phyloP scores from a whole-genome alignment of 2,329 filamentous ascomycete genomes.

The Aspergillus sergii region DNA sequence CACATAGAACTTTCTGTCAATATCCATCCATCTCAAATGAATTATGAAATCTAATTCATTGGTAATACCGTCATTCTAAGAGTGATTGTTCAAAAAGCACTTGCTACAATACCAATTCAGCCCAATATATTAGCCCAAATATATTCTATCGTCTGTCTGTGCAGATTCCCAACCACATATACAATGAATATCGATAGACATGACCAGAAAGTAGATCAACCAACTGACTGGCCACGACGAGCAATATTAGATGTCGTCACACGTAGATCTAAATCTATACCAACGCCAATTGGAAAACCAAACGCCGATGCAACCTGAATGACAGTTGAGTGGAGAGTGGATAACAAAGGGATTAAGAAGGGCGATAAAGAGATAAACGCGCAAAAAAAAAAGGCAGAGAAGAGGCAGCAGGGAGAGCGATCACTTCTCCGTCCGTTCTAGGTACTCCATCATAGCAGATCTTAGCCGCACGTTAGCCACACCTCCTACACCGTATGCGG shows the following conservation, averaged over 20 bases:
- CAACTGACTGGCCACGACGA: not conserved
- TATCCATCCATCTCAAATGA: not conserved
- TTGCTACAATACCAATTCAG: not conserved
- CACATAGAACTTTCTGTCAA: not conserved
- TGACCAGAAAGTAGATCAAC: not conserved
- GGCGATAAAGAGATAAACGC: not conserved
- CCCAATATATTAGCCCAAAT: not conserved
- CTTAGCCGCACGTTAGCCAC: conserved; percentile 80
- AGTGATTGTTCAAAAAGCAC: not conserved
- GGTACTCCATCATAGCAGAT: conserved; percentile 64
- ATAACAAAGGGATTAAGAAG: not conserved
- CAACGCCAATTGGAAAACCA: not conserved
- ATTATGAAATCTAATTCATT: not conserved
- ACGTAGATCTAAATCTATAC: conserved; percentile 3
- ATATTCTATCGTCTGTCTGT: not conserved
- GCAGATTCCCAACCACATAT: not conserved
- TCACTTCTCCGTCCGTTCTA: conserved; percentile 49
- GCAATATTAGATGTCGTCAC: conserved; percentile 1
- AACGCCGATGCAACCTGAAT: not conserved
- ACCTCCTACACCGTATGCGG: conserved; percentile 85
- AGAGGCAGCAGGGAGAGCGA: not conserved
- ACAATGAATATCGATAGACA: not conserved
- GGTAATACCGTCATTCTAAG: not conserved
- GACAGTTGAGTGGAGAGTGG: not conserved
- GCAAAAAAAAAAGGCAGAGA: not conserved